Percentiles rank a stretch among this genome's conserved stretches.
Conservation (phyloP, 2,329 filamentous ascomycete species). For the Myriosclerotinia duriaeana region DNA sequence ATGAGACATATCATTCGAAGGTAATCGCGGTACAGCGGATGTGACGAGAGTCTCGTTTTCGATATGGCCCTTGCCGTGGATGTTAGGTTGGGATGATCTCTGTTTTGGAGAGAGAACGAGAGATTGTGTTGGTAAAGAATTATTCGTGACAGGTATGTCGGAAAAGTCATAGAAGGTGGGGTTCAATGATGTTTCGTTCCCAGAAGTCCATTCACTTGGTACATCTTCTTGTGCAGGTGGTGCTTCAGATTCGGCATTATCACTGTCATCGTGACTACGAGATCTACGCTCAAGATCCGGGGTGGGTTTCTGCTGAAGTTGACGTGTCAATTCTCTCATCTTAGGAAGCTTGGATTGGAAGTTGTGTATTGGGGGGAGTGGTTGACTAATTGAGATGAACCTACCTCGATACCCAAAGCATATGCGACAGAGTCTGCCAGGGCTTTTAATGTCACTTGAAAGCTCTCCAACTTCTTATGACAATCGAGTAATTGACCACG, state of each 20-base stretch:
- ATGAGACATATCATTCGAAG: slow-evolving; percentile 15
- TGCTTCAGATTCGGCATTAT: slow-evolving; percentile 12
- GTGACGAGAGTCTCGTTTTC: not conserved
- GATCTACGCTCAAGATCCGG: not conserved
- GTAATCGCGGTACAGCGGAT: not conserved
- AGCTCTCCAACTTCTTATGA: slow-evolving; percentile 22
- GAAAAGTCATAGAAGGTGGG: slow-evolving; percentile 6
- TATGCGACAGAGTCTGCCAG: slow-evolving; percentile 20
- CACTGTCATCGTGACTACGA: slow-evolving; percentile 6
- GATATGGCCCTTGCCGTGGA: not conserved
- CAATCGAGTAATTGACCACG: slow-evolving; percentile 20
- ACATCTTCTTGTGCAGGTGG: not conserved
- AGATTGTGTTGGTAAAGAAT: not conserved
- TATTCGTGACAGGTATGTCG: not conserved
- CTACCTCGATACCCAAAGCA: slow-evolving; percentile 21
- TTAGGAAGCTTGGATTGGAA: not conserved
- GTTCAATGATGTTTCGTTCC: slow-evolving; percentile 7
- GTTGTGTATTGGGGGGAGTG: not conserved
- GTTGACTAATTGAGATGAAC: not conserved
- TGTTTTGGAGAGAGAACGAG: slow-evolving; percentile 7
- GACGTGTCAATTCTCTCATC: not conserved
- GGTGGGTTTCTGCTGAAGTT: slow-evolving; percentile 2
- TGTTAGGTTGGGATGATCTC: not conserved
- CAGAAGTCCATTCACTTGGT: slow-evolving; percentile 7
- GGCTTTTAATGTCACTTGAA: slow-evolving; percentile 20